Evolutionary conservation across 331 rosid species (phyloP).

Genomic region (Rhamnella rubrinervis): DNA sequence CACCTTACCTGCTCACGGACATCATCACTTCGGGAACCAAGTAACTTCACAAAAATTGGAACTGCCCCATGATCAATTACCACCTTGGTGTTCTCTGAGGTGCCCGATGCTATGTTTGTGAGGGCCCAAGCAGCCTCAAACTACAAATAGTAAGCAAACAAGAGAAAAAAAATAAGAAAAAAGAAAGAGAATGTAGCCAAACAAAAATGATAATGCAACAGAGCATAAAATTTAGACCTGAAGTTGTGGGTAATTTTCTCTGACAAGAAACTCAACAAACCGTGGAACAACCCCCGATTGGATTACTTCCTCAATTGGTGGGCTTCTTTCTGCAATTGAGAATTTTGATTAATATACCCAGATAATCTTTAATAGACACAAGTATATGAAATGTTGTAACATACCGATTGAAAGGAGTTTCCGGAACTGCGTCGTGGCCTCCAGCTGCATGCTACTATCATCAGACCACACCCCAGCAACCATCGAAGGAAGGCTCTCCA

Average conservation of each 20-base stretch:
- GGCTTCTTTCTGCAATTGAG: slow-evolving; percentile 63
- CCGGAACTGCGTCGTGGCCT: slow-evolving; percentile 87
- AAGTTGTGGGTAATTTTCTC: slow-evolving; percentile 89
- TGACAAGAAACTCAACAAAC: slow-evolving; percentile 72
- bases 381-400: neutral
- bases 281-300: slow-evolving; percentile 91
- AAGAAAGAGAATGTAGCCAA: neutral
- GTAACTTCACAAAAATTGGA: slow-evolving; percentile 83
- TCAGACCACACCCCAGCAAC: slow-evolving; percentile 80
- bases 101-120: slow-evolving; percentile 91
- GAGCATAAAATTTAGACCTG: slow-evolving; percentile 45
- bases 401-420: slow-evolving; percentile 85
- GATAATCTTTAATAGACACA: neutral
- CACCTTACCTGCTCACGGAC: slow-evolving; percentile 85
- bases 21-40: slow-evolving; percentile 87
- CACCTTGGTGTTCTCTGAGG: slow-evolving; percentile 87
- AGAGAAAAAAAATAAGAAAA: slow-evolving; percentile 5
- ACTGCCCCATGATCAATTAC: slow-evolving; percentile 94
- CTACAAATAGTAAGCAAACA: slow-evolving; percentile 30
- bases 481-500: slow-evolving; percentile 89
- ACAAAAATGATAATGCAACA: neutral
- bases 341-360: neutral
- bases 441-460: slow-evolving; percentile 62
- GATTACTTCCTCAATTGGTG: slow-evolving; percentile 92
- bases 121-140: slow-evolving; percentile 99